Base-by-base conservation (phyloP, 306 rosid genomes). In the Malus orientalis region DNA sequence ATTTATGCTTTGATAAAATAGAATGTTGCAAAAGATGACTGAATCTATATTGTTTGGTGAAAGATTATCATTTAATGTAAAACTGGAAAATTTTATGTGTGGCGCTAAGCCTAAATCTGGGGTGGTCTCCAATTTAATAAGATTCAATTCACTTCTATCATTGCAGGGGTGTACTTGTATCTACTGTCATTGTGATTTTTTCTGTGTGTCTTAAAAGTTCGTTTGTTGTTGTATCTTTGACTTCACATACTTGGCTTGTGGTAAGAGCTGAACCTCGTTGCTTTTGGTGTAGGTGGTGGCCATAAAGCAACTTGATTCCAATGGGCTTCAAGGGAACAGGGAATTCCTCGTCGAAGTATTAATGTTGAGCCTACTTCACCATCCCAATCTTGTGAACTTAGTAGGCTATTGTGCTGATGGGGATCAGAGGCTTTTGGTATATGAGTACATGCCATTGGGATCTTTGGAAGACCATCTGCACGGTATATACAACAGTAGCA, bases 341-440 rank as follows among this genome's bases (percentile, higher is more conserved):
- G 90, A 86, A 77, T 84, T 86, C 69, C 90, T 86, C 29, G 90
- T 86, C 14, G 90, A 86, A 81, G 90, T 86, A 27, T 74, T 86
- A 40, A 86, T 86, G 90, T 71, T 86, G 61, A 86, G 88, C 75
- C 84, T 86, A 55, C 90, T 86, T 65, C 90, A 86, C 84, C 90
- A 86, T 70, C 86, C 86, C 54, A 86, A 86, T 86, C 90, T 86
- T 70, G 90, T 86, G 57, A 86, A 84, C 76, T 77, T 84, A 71
- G 76, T 79, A 74, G 90, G 90, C 67, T 86, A 86, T 67, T 86
- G 90, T 79, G 90, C 90, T n/a, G 90, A 86, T 76, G 90, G 90
- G n/a, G 90, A 86, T 67, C 90, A 86, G 58, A 84, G 90, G 76
- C 87, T 86, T 55, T 75, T 86, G 82, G 88, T 86, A 74, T 86